Base-by-base conservation (phyloP, 164 flowering plant genomes). In the Santalum album region DNA sequence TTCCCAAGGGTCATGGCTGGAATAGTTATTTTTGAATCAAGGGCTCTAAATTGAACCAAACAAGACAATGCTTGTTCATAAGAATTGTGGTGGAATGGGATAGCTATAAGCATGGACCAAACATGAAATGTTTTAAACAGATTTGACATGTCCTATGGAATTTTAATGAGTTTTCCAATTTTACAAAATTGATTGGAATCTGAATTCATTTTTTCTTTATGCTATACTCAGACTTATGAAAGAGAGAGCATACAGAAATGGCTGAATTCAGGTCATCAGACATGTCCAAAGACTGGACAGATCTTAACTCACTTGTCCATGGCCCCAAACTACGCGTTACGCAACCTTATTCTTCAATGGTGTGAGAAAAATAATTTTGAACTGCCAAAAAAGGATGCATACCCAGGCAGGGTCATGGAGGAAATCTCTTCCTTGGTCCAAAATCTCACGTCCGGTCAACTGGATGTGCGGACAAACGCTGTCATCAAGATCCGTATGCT, bases 231-330 rank as follows among this genome's bases (percentile, higher is more conserved):
- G 92, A 82, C 90, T 22, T 88, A 83, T 52, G 96, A 86, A 62
- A 67, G 84, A 56, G 86, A 75, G 38, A 83, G 83, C 75, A 86
- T 89, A 67, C 79, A 80, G 54, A 77, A 78, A 61, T 86, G 96
- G 96, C 27, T 86, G 40, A 82, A 82, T 38, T 67, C 86, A 1
- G 65, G 72, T 53, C 90, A 84, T 38, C 16, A 16, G 42, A 38
- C 42, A 12, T 38, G 42, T 14, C 42, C 42, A 38, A 38, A 38
- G 16, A 38, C 42, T 38, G 42, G 42, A 38, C 42, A 38, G 42
- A 38, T 16, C 1, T 38, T 38, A 38, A 38, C 15, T 14, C 42
- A 38, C 42, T 38, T 38, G 42, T 38, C 42, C 9, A 15, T 38
- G 16, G 42, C 16, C 3, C 42, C 42, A 14, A 38, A 38, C 42